Evolutionary conservation across 2,329 filamentous ascomycete species (phyloP).

Genomic region (Myriosclerotinia scirpicola): DNA sequence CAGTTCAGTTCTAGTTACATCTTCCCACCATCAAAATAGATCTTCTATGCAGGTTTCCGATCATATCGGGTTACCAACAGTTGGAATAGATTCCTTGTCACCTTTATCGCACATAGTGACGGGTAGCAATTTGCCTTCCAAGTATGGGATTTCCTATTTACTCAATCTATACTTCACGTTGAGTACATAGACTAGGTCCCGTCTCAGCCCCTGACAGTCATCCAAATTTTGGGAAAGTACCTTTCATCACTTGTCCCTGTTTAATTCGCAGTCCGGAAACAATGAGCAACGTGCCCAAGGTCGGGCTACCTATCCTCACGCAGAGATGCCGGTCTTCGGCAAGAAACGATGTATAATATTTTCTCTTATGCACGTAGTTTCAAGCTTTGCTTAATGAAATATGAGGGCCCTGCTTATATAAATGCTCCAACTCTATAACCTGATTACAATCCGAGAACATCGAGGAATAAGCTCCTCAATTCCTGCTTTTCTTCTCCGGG

Average conservation of each 20-base stretch:
- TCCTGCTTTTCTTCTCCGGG: background rate
- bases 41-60: background rate
- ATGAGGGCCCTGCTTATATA: background rate
- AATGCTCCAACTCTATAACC: background rate
- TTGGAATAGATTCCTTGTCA: background rate
- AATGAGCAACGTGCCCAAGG: background rate
- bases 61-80: background rate
- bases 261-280: background rate
- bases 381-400: background rate
- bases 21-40: background rate
- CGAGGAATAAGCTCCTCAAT: background rate
- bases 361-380: background rate
- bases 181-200: background rate
- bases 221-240: background rate
- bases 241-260: background rate
- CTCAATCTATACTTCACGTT: background rate
- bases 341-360: background rate
- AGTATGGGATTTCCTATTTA: too few relatives aligned
- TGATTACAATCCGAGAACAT: background rate
- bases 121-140: too few relatives aligned
- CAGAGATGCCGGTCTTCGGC: background rate
- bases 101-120: background rate
- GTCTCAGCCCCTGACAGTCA: background rate
- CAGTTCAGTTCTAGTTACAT: constrained; percentile 9
- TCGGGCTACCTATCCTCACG: background rate